Base-by-base conservation (phyloP, 139 green algal genomes). In the Picochlorum sp. region DNA sequence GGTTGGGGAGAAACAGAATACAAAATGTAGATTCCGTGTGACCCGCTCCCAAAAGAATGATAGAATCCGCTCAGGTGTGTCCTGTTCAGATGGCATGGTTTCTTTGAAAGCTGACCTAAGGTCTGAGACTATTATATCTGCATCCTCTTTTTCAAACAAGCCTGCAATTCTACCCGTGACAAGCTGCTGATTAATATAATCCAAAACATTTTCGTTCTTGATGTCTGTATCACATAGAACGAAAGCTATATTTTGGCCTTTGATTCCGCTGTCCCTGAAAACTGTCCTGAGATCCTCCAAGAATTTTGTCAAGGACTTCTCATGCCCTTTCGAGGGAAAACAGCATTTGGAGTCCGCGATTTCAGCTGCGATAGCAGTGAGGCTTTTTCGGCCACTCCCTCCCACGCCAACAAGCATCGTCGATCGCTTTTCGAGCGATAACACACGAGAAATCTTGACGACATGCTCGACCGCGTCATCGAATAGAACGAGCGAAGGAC, bases 121-220 rank as follows among this genome's bases (percentile, higher is more conserved):
- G 74, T 96, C 91, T 60, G 93, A 92, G 23, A 96, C 71, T 32
- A 96, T 89, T 71, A 83, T 82, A 69, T 97, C 91, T 65, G 96
- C 75, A 82, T 97, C 91, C 34, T 97, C 91, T 77, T 95, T 95
- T 63, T 87, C 77, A 66, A 96, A 84, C 45, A 97, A 76, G 2
- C 91, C 91, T n/a, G 89, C 76, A 32, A 96, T 84, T 71, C 92
- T 85, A 45, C 89, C 88, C 7, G 91, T 97, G 84, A 95, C 92
- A 15, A 97, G 78, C 56, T 97, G 81, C 84, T 97, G 91, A 80
- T 97, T 97, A 70, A 97, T 90, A 82, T 96, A 96, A 76, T 97
- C 91, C 58, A 97, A 73, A 81, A 97, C 95, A 24, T 78, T 77
- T 68, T 97, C 91, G 26, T 97, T 85, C 82, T 95, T 96, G 28